These are phyloP conservation scores for Barnettozyma californica DNA, from an alignment of 805 yeast species.

Conservation along the genomic window DNA sequence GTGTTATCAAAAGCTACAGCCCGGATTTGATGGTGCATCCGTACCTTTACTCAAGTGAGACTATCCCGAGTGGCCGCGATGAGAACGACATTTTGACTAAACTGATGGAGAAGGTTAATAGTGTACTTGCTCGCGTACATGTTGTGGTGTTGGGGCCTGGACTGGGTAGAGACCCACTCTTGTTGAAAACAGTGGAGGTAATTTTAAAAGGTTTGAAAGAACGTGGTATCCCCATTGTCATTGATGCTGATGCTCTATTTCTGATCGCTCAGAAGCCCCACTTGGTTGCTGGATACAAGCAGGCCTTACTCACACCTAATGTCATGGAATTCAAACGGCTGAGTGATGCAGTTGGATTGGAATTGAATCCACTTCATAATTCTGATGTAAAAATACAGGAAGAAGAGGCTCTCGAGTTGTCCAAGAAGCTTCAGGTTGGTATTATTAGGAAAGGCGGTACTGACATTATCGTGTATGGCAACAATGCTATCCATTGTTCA, in stretches of 20 bases:
- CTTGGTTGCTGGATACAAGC: slow-evolving; percentile 46
- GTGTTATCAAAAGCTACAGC: slow-evolving; percentile 78
- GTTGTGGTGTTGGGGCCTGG: slow-evolving; percentile 92
- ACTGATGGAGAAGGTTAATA: slow-evolving; percentile 50
- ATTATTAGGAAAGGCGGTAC: slow-evolving; percentile 67
- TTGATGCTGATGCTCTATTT: slow-evolving; percentile 88
- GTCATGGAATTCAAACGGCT: slow-evolving; percentile 76
- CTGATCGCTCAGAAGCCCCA: slow-evolving; percentile 55
- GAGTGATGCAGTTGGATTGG: slow-evolving; percentile 41
- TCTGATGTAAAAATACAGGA: background rate
- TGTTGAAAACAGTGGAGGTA: slow-evolving; percentile 55
- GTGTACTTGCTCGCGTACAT: slow-evolving; percentile 62
- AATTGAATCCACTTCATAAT: slow-evolving; percentile 1
- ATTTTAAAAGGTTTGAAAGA: slow-evolving; percentile 51
- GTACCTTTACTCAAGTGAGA: slow-evolving; percentile 49
- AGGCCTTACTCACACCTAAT: slow-evolving; percentile 84
- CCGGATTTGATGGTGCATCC: slow-evolving; percentile 98
- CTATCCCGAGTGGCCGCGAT: slow-evolving; percentile 12
- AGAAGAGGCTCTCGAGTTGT: slow-evolving; percentile 34
- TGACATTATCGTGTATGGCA: slow-evolving; percentile 60
- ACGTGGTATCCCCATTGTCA: slow-evolving; percentile 60
- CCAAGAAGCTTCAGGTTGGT: slow-evolving; percentile 48
- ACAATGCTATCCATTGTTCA: slow-evolving; percentile 36
- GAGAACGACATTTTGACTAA: slow-evolving; percentile 28
- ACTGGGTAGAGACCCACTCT: slow-evolving; percentile 71